These are phyloP conservation scores for Misopates orontium DNA, from an alignment of 257 asterid genomes.

Conservation along the genomic window DNA sequence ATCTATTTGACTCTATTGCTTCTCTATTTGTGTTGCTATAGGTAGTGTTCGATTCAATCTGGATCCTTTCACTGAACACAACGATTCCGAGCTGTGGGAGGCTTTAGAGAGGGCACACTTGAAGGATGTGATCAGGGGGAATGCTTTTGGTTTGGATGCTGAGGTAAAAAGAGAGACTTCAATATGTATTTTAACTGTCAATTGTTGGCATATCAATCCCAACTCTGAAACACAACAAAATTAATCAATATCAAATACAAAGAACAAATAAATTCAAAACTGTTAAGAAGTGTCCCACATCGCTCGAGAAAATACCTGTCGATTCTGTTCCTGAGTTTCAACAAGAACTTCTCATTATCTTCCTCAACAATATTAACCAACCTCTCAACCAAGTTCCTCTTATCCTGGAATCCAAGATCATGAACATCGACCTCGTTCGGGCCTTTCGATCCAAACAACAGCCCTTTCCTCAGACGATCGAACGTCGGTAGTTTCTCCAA, in stretches of 20 bases:
- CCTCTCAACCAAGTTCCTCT: constrained; percentile 49
- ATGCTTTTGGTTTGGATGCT: constrained; percentile 49
- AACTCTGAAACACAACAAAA: constrained; percentile 40
- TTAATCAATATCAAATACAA: too few species aligned
- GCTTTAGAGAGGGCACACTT: constrained; percentile 57
- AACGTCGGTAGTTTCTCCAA: constrained; percentile 69
- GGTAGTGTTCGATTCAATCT: constrained; percentile 56
- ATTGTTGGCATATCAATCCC: constrained; percentile 60
- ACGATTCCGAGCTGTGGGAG: constrained; percentile 57
- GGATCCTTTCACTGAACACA: constrained; percentile 55
- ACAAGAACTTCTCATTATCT: constrained; percentile 63
- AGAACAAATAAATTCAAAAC: too few species aligned
- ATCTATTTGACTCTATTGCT: not conserved
- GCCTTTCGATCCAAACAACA: constrained; percentile 53
- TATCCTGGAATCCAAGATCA: constrained; percentile 52
- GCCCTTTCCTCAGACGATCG: constrained; percentile 62
- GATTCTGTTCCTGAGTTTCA: constrained; percentile 51
- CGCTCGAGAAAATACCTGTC: constrained; percentile 50
- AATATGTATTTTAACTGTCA: constrained; percentile 20
- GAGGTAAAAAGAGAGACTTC: constrained; percentile 37
- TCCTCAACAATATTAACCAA: constrained; percentile 61
- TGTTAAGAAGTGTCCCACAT: too few species aligned
- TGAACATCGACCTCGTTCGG: constrained; percentile 47
- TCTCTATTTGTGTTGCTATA: constrained; percentile 12
- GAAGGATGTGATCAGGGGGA: constrained; percentile 47